Evolutionary conservation across 2,329 filamentous ascomycete species (phyloP), one percentile per base, ranked within the genome.

Genomic region (Harringtonia lauricola): DNA sequence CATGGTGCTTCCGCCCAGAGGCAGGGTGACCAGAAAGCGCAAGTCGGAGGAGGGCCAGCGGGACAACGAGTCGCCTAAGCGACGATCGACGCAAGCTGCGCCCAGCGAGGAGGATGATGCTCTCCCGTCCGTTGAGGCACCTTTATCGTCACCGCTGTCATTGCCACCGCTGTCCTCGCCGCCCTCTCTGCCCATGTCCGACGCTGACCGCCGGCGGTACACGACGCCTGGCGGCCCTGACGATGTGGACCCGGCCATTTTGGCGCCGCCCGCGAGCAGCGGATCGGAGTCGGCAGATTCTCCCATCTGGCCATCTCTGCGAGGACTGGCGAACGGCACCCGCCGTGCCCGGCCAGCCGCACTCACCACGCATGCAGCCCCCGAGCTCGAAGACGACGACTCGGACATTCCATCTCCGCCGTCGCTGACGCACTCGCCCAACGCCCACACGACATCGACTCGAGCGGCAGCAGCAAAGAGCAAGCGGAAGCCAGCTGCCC

Each of bases 381-480:
- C 65, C 1, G 63, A 57, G 2, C 54, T 54, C 8, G 59, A 66
- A 21, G 65, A 65, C 36, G 59, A 66, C 48, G 50, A 64, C n/a
- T 77, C 73, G 1, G 69, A 76, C 37, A 61, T 76, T 12, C 81
- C 79, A 2, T 81, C 77, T 3, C 79, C 77, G 0, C 79, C 79
- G 1, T 81, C 79, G 0, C 64, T 83, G 4, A 83, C 78, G 4
- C 77, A 82, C 54, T 83, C 79, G 1, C 79, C 79, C 28, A 81
- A 81, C 52, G 12, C 34, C 24, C 2, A 2, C 34, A 18, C 30
- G 17, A 10, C 40, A 2, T 14, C 18, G 14, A 4, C 38, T 12
- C 33, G 31, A 4, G 30, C 39, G 18, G 29, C 26, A 8, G 21
- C 38, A 10, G 14, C 28, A 15, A 38, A 44, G 39, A 40, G 17